phyloP scores from a whole-genome alignment of 169 alveolate species.

The Besnoitia besnoiti region DNA sequence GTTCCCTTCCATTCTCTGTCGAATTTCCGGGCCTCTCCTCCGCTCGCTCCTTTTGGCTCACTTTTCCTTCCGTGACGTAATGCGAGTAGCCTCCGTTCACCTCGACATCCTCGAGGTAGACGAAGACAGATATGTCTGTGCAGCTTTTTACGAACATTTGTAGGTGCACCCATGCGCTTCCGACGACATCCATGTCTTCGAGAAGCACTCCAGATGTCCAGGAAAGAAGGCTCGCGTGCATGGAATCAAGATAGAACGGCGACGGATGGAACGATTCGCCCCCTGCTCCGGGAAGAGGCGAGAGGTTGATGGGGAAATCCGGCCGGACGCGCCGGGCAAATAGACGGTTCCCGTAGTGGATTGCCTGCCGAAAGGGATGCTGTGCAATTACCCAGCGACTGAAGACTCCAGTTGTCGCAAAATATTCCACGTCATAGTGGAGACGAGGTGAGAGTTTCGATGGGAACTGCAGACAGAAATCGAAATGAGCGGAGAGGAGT shows the following conservation, averaged over 20 bases:
- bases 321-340: not conserved
- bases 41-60: slow-evolving; percentile 11
- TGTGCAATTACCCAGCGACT: slow-evolving; percentile 77
- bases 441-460: slow-evolving; percentile 49
- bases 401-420: slow-evolving; percentile 48
- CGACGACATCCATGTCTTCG: slow-evolving; percentile 60
- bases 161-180: slow-evolving; percentile 72
- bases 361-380: slow-evolving; percentile 76
- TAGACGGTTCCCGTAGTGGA: slow-evolving; percentile 65
- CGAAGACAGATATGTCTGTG: slow-evolving; percentile 73
- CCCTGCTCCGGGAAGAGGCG: slow-evolving; percentile 17
- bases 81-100: slow-evolving; percentile 57
- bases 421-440: slow-evolving; percentile 61
- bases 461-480: not conserved
- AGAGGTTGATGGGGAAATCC: slow-evolving; percentile 19
- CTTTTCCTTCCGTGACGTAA: slow-evolving; percentile 75
- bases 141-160: slow-evolving; percentile 67
- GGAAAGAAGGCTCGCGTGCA: slow-evolving; percentile 67
- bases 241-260: slow-evolving; percentile 48
- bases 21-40: too few relatives aligned
- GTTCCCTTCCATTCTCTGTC: not conserved
- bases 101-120: slow-evolving; percentile 73
- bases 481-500: too few relatives aligned
- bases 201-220: slow-evolving; percentile 51
- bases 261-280: slow-evolving; percentile 65